Conservation (phyloP, 495 filamentous ascomycete genomes). For the Staphylotrichum tortipilum region DNA sequence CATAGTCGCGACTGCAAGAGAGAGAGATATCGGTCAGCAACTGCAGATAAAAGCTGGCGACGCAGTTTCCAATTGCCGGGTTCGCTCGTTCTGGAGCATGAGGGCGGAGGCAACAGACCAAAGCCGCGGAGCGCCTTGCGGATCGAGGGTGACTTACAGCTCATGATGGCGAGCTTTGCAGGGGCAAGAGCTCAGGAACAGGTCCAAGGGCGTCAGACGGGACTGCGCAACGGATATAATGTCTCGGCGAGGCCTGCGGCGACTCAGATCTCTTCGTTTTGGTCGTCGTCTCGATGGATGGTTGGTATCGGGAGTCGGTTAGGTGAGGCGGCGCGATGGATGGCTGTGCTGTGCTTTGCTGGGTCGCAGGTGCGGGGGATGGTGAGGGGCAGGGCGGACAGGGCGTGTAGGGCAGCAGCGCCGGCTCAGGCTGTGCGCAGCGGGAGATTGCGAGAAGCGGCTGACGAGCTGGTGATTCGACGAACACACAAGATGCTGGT, state of each 20-base stretch:
- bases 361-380: too few species aligned
- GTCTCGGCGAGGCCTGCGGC: constrained; percentile 1
- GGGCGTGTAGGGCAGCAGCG: too few species aligned
- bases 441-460: constrained; percentile 15
- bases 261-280: not conserved
- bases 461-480: constrained; percentile 14
- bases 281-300: too few species aligned
- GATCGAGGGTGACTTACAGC: constrained; percentile 29
- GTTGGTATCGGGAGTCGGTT: too few species aligned
- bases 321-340: too few species aligned
- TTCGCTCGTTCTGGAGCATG: not conserved
- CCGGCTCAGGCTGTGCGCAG: constrained; percentile 2
- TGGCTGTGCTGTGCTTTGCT: too few species aligned
- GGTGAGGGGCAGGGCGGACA: too few species aligned
- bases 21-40: constrained; percentile 7
- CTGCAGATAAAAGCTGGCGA: too few species aligned
- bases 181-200: constrained; percentile 7
- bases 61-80: too few species aligned
- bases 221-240: not conserved
- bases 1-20: constrained; percentile 67
- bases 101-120: constrained; percentile 15
- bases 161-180: constrained; percentile 26
- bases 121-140: constrained; percentile 14
- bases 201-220: not conserved
- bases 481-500: not conserved